A percentile compares a stretch with the other conserved stretches of the same genome.
phyloP scores from a whole-genome alignment of 805 yeast species.

The Nakazawaea anatomiae region DNA sequence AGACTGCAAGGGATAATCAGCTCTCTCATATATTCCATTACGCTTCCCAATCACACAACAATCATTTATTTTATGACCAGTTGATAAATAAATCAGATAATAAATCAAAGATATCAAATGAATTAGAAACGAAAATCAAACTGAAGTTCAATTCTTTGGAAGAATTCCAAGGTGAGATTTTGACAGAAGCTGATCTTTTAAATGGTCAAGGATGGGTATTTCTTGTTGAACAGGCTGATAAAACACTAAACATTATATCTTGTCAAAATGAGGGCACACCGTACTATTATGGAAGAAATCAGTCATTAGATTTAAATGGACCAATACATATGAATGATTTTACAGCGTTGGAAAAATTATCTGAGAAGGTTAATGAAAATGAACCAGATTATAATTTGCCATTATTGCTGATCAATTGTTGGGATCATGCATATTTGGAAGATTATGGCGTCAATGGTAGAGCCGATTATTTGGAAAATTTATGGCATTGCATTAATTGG shows the following conservation, averaged over 20 bases:
- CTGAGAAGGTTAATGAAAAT: constrained; percentile 31
- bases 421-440: constrained; percentile 84
- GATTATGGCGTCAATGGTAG: constrained; percentile 83
- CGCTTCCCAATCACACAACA: constrained; percentile 89
- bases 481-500: constrained; percentile 86
- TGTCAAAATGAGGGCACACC: constrained; percentile 78
- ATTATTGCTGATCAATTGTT: constrained; percentile 68
- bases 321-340: constrained; percentile 54
- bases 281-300: constrained; percentile 62
- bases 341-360: constrained; percentile 36
- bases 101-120: constrained; percentile 6
- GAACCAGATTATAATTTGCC: constrained; percentile 65
- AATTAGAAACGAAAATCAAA: constrained; percentile 28
- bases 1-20: constrained; percentile 61
- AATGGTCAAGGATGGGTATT: constrained; percentile 75
- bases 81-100: constrained; percentile 22
- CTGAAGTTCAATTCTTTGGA: constrained; percentile 39
- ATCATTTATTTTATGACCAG: constrained; percentile 81
- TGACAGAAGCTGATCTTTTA: constrained; percentile 43
- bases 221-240: constrained; percentile 59
- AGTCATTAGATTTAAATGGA: constrained; percentile 70
- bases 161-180: constrained; percentile 42
- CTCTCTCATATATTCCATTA: constrained; percentile 71
- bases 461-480: constrained; percentile 64
- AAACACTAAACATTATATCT: constrained; percentile 45